These are phyloP conservation scores for Ogataea glucozyma DNA, from an alignment of 805 yeast species.

Conservation along the genomic window DNA sequence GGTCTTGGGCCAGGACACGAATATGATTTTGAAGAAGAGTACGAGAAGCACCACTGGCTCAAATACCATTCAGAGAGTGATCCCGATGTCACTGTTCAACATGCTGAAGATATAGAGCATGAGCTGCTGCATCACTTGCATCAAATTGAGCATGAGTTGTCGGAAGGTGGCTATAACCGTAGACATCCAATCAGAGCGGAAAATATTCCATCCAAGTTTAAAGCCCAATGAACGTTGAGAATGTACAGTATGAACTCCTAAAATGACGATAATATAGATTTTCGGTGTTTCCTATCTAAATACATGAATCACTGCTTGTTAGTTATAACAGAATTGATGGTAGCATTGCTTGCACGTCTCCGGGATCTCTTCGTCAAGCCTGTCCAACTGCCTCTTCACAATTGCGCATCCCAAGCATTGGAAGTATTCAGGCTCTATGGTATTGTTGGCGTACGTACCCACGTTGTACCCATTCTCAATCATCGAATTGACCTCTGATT, in stretches of 20 bases:
- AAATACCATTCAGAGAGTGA: slow-evolving; percentile 73
- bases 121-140: slow-evolving; percentile 84
- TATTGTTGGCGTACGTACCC: slow-evolving; percentile 47
- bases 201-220: slow-evolving; percentile 25
- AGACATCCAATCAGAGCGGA: slow-evolving; percentile 23
- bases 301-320: slow-evolving; percentile 5
- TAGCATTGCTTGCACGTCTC: slow-evolving; percentile 40
- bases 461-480: slow-evolving; percentile 53
- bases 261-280: not conserved
- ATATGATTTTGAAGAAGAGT: slow-evolving; percentile 89
- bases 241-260: not conserved
- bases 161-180: slow-evolving; percentile 18
- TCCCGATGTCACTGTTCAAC: slow-evolving; percentile 78
- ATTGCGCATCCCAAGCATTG: slow-evolving; percentile 60
- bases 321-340: slow-evolving; percentile 42
- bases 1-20: slow-evolving; percentile 89
- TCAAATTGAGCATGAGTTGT: slow-evolving; percentile 63
- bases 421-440: slow-evolving; percentile 37
- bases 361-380: slow-evolving; percentile 28
- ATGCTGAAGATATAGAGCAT: slow-evolving; percentile 86
- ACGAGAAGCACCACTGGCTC: slow-evolving; percentile 94
- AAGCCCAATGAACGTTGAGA: slow-evolving; percentile 7
- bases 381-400: slow-evolving; percentile 52
- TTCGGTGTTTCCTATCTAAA: not conserved
- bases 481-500: slow-evolving; percentile 45